Percentiles rank a stretch among this genome's conserved stretches.
These are phyloP conservation scores for Flaveria brownii DNA, from an alignment of 129 eudicot species.

Conservation along the genomic window DNA sequence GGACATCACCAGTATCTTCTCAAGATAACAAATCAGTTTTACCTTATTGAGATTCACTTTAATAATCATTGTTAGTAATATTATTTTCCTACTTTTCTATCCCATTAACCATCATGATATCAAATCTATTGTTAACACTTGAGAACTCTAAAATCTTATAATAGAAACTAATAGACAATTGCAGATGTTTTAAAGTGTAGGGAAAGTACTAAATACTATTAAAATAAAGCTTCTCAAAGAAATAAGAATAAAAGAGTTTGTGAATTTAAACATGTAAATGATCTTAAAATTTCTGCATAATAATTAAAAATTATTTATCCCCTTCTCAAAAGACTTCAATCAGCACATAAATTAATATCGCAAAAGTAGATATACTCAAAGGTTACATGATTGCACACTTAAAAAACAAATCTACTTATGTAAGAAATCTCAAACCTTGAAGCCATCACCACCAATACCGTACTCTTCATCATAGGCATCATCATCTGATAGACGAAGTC, in stretches of 20 bases:
- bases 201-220: neutral
- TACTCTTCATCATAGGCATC: conserved; percentile 78
- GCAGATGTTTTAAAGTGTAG: conserved; percentile 2
- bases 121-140: neutral
- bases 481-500: conserved; percentile 69
- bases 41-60: no score
- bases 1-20: neutral
- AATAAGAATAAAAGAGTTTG: neutral
- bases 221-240: neutral
- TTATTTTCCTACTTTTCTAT: neutral
- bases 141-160: neutral
- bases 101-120: neutral
- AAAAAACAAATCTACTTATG: conserved; percentile 48
- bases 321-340: conserved; percentile 15
- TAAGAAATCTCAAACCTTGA: conserved; percentile 68
- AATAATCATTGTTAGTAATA: conserved; percentile 5
- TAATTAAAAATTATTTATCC: neutral
- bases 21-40: neutral
- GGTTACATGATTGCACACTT: neutral
- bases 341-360: neutral
- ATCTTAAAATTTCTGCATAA: neutral
- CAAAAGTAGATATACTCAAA: neutral
- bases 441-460: conserved; percentile 62
- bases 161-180: neutral
- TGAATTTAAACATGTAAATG: neutral